phyloP scores from a whole-genome alignment of 2,329 filamentous ascomycete genomes.

The Fonsecaea pedrosoi region DNA sequence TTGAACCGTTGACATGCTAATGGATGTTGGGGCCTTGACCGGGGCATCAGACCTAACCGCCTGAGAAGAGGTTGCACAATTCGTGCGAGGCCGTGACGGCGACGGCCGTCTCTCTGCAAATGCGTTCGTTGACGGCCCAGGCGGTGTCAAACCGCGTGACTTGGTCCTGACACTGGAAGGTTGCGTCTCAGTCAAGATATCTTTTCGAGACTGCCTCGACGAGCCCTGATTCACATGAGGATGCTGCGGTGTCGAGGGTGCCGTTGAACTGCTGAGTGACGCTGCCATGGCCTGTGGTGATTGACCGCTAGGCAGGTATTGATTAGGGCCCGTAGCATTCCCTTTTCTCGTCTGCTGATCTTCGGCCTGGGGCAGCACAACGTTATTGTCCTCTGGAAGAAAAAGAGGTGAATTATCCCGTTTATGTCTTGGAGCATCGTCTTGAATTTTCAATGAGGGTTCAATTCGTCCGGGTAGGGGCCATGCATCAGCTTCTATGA shows the following conservation, averaged over 20 bases:
- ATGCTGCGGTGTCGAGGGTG: background rate
- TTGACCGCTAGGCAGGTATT: background rate
- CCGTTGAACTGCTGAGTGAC: background rate
- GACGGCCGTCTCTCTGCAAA: background rate
- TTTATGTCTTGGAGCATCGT: background rate
- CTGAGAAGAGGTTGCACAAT: background rate
- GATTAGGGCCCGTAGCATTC: background rate
- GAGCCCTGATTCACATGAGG: background rate
- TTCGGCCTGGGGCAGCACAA: background rate
- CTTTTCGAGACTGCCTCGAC: background rate
- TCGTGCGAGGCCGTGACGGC: background rate
- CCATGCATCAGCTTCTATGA: slow-evolving; percentile 30
- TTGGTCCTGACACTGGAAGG: background rate
- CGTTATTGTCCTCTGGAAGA: slow-evolving; percentile 21
- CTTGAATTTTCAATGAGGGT: background rate
- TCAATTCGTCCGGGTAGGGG: background rate
- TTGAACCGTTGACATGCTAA: background rate
- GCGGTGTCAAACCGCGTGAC: background rate
- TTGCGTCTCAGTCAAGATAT: background rate
- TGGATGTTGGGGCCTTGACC: background rate
- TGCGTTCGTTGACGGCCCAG: background rate
- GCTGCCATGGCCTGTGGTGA: background rate
- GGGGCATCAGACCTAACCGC: background rate
- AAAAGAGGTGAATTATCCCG: slow-evolving; percentile 23
- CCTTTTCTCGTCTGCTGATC: background rate